A percentile compares a stretch with the other conserved stretches of the same genome.
Conservation (phyloP, 805 yeast genomes). For the Yarrowia osloensis region DNA sequence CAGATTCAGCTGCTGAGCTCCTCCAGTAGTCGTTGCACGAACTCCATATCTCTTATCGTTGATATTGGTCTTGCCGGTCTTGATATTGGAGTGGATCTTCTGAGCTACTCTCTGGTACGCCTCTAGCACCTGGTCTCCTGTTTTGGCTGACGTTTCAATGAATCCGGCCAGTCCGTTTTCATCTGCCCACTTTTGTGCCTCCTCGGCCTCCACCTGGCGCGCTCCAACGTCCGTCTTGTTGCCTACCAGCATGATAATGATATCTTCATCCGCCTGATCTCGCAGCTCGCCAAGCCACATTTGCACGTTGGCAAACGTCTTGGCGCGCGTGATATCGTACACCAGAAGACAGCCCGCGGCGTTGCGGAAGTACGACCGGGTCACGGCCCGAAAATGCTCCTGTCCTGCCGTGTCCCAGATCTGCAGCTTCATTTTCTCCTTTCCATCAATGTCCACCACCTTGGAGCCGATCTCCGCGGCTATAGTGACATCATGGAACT, state of each 20-base stretch:
- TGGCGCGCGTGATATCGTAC: constrained; percentile 44
- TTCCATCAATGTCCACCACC: constrained; percentile 36
- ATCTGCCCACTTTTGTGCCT: constrained; percentile 51
- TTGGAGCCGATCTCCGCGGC: constrained; percentile 46
- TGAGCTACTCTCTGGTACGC: constrained; percentile 46
- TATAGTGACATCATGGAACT: constrained; percentile 44
- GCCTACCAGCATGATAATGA: constrained; percentile 77
- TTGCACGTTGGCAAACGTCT: constrained; percentile 43
- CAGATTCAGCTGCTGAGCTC: constrained; percentile 13
- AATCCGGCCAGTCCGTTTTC: constrained; percentile 48
- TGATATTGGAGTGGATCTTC: constrained; percentile 41
- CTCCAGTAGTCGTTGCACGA: constrained; percentile 31
- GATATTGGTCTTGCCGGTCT: constrained; percentile 40
- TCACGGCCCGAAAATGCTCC: constrained; percentile 44
- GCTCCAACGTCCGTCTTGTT: constrained; percentile 65
- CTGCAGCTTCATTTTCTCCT: constrained; percentile 41
- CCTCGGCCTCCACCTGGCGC: constrained; percentile 42
- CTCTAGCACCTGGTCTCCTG: constrained; percentile 56
- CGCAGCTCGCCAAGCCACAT: constrained; percentile 79
- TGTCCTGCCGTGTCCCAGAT: constrained; percentile 46
- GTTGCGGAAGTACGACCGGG: constrained; percentile 44
- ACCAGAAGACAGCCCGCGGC: constrained; percentile 45
- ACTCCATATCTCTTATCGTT: constrained; percentile 40
- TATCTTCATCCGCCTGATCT: constrained; percentile 61
- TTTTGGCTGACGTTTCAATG: constrained; percentile 63